phyloP scores from a whole-genome alignment of 169 alveolate species.

The Cryptosporidium xiaoi region DNA sequence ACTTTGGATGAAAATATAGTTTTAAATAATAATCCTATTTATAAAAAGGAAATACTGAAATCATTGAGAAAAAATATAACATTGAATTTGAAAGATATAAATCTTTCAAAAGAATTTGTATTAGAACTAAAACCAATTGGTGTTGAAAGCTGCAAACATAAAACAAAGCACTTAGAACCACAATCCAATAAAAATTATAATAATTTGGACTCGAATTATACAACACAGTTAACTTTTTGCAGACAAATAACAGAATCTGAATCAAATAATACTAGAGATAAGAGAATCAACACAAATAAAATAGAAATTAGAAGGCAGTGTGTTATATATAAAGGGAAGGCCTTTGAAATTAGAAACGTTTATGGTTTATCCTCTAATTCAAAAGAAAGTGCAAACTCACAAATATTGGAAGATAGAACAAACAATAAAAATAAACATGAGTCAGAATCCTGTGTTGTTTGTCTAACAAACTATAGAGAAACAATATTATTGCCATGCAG shows the following conservation, averaged over 20 bases:
- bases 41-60: not conserved
- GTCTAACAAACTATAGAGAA: conserved; percentile 39
- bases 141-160: not conserved
- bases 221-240: conserved; percentile 52
- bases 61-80: not conserved
- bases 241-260: not conserved
- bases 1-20: conserved; percentile 28
- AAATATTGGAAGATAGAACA: not conserved
- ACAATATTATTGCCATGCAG: conserved; percentile 65
- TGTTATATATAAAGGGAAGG: conserved; percentile 59
- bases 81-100: not conserved
- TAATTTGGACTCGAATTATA: not conserved
- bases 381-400: not conserved
- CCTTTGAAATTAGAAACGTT: conserved; percentile 46
- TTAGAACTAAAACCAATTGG: conserved; percentile 26
- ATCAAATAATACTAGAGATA: not conserved
- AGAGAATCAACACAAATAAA: not conserved
- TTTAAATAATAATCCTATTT: conserved; percentile 15
- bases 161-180: not conserved
- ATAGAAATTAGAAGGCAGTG: conserved; percentile 49
- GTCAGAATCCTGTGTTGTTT: conserved; percentile 55
- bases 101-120: conserved; percentile 12
- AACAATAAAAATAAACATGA: not conserved
- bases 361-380: conserved; percentile 23
- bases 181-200: too few relatives aligned